Base-by-base conservation (phyloP, 306 rosid species). In the Begonia peltatifolia region DNA sequence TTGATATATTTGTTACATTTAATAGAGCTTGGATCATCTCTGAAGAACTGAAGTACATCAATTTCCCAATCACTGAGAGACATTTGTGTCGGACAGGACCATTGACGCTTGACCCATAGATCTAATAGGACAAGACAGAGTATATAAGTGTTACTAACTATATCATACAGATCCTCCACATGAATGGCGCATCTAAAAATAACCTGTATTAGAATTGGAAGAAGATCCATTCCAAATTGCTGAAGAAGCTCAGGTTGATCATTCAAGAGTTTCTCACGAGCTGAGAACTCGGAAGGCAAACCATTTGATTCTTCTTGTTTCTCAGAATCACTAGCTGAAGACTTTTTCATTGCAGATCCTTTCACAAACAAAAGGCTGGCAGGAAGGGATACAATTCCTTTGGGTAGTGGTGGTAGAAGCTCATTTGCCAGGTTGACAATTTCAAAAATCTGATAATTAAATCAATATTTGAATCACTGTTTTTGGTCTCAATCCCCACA, bases 71-170 rank as follows among this genome's bases (percentile, higher is more conserved):
- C 54, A 76, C 94, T 22, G 94, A 87, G 17, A 92, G 80, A 68
- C 99, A 92, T 75, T 79, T 92, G 76, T 81, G 93, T 61, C 96
- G 92, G 57, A 92, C 96, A 59, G 96, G 93, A 35, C 94, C 86
- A 63, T 87, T 92, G 59, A 92, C 99, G 62, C 99, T 92, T 50
- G 96, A 86, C 60, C 99, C 99, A 70, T 92, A 92, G 10, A 87
- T 87, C 99, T 92, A 84, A 51, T 56, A 5, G 43, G 41, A 63
- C 66, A 64, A 46, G 62, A 54, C 61, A 41, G 52, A 60, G 46
- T 58, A 50, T 51, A 17, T 6, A 13, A 54, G 41, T 56, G 63
- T 22, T 36, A 68, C 50, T 35, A 61, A 53, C 58, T 15, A 62
- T 38, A 62, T 5, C 9, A 25, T 25, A n/a, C n/a, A 9, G 35